Percentiles rank a stretch among this genome's conserved stretches.
Evolutionary conservation across 352 stramenopile species (phyloP).

Genomic region (Globisporangium echinulatum): DNA sequence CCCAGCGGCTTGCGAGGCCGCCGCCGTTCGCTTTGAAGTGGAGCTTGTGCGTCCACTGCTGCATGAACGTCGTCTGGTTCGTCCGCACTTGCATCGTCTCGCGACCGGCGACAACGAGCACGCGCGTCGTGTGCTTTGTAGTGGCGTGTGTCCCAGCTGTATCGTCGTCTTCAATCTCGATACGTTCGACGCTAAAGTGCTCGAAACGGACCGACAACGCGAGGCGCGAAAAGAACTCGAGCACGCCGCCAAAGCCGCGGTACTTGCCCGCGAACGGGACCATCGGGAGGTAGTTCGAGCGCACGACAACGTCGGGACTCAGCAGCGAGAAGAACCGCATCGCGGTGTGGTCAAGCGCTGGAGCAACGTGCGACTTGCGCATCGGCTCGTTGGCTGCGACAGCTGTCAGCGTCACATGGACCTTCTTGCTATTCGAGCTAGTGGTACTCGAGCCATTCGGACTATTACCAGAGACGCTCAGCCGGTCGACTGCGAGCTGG

Average conservation of each 20-base stretch:
- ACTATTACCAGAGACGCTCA: background rate
- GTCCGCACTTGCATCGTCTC: constrained; percentile 82
- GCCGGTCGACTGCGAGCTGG: background rate
- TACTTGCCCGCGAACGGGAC: constrained; percentile 85
- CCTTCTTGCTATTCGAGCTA: constrained; percentile 35
- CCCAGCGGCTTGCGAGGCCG: constrained; percentile 60
- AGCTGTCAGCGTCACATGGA: constrained; percentile 32
- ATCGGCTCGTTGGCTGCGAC: constrained; percentile 52
- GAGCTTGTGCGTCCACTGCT: constrained; percentile 83
- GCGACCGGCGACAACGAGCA: constrained; percentile 64
- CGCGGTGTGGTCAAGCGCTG: constrained; percentile 55
- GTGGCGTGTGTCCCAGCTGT: too few species aligned
- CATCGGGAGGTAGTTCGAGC: constrained; percentile 87
- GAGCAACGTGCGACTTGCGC: constrained; percentile 29
- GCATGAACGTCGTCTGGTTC: constrained; percentile 82
- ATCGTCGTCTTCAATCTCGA: constrained; percentile 53
- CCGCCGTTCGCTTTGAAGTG: constrained; percentile 61
- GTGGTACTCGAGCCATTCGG: constrained; percentile 2
- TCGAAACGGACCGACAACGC: constrained; percentile 64
- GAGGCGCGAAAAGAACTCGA: constrained; percentile 74
- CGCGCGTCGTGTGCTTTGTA: constrained; percentile 19
- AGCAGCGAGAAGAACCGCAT: constrained; percentile 77
- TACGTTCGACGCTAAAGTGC: constrained; percentile 69
- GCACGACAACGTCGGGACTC: constrained; percentile 67
- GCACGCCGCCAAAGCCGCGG: constrained; percentile 60